These are phyloP conservation scores for Starmerella vaccinii DNA, from an alignment of 805 yeast species.

Conservation along the genomic window DNA sequence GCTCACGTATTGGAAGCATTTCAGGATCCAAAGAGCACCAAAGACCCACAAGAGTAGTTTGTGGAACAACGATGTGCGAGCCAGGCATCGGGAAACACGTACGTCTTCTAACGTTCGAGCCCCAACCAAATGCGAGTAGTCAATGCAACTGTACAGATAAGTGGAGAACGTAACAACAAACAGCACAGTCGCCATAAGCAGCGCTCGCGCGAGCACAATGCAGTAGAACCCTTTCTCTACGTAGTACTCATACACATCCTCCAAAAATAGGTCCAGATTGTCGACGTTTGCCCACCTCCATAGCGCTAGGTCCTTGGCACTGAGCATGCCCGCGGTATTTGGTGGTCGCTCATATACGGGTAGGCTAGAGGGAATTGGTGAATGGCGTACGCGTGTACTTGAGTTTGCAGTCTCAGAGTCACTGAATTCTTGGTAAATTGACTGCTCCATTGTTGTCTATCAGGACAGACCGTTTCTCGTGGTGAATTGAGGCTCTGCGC, in stretches of 20 bases:
- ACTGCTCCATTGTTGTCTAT: slow-evolving; percentile 12
- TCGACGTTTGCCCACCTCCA: slow-evolving; percentile 97
- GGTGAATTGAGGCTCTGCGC: not conserved
- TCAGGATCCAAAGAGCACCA: slow-evolving; percentile 35
- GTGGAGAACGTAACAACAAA: slow-evolving; percentile 74
- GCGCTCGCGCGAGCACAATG: slow-evolving; percentile 53
- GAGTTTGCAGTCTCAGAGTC: slow-evolving; percentile 2
- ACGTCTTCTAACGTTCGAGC: slow-evolving; percentile 34
- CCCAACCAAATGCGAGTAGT: slow-evolving; percentile 40
- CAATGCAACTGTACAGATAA: slow-evolving; percentile 72
- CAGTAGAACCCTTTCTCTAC: slow-evolving; percentile 76
- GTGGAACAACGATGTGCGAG: slow-evolving; percentile 39
- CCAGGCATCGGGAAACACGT: slow-evolving; percentile 39
- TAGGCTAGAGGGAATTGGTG: not conserved
- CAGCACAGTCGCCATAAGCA: slow-evolving; percentile 62
- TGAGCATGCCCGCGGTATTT: slow-evolving; percentile 27
- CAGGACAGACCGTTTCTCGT: too few species aligned
- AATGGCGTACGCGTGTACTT: not conserved
- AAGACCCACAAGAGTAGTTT: slow-evolving; percentile 59
- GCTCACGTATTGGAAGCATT: slow-evolving; percentile 38
- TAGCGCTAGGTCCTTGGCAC: slow-evolving; percentile 65
- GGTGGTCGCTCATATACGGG: slow-evolving; percentile 3
- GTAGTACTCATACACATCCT: slow-evolving; percentile 73
- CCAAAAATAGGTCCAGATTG: slow-evolving; percentile 76
- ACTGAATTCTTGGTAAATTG: slow-evolving; percentile 15